These are phyloP conservation scores for Tetrapyrgos nigripes DNA, from an alignment of 1,284 basidiomycete genomes.

Conservation along the genomic window DNA sequence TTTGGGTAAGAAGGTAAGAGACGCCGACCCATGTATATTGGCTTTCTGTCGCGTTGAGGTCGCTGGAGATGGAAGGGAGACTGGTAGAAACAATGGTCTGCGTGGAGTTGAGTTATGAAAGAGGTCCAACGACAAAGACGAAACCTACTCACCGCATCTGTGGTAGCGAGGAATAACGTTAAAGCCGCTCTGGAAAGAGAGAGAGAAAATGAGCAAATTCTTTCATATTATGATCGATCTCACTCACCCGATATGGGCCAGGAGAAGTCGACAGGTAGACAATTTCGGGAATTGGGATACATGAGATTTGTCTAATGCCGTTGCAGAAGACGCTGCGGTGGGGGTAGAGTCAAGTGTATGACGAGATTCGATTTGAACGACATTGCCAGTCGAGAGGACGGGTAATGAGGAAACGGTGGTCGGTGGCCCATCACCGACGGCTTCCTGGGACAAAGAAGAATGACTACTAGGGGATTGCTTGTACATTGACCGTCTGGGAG, in stretches of 20 bases:
- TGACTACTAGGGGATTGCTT: not conserved
- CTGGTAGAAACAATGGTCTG: constrained; percentile 85
- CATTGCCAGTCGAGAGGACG: not conserved
- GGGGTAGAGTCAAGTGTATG: constrained; percentile 17
- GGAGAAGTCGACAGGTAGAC: constrained; percentile 54
- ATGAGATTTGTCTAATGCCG: constrained; percentile 15
- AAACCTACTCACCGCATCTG: constrained; percentile 69
- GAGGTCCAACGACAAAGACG: constrained; percentile 4
- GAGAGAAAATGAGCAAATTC: constrained; percentile 14
- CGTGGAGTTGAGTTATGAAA: constrained; percentile 12
- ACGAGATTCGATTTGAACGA: not conserved
- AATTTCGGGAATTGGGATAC: constrained; percentile 33
- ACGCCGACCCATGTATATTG: constrained; percentile 88
- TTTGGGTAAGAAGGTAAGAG: constrained; percentile 83
- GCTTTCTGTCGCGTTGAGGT: constrained; percentile 65
- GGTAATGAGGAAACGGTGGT: not conserved
- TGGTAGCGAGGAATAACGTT: constrained; percentile 81
- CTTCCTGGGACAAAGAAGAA: not conserved
- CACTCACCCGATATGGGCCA: constrained; percentile 62
- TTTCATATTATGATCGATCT: constrained; percentile 11
- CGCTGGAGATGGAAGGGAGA: constrained; percentile 75
- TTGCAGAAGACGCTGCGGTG: constrained; percentile 16
- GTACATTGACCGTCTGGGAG: not conserved
- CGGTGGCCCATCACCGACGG: not conserved
- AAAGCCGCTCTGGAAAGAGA: constrained; percentile 63